phyloP scores from a whole-genome alignment of 2,329 filamentous ascomycete species.

The Botrytis aclada region DNA sequence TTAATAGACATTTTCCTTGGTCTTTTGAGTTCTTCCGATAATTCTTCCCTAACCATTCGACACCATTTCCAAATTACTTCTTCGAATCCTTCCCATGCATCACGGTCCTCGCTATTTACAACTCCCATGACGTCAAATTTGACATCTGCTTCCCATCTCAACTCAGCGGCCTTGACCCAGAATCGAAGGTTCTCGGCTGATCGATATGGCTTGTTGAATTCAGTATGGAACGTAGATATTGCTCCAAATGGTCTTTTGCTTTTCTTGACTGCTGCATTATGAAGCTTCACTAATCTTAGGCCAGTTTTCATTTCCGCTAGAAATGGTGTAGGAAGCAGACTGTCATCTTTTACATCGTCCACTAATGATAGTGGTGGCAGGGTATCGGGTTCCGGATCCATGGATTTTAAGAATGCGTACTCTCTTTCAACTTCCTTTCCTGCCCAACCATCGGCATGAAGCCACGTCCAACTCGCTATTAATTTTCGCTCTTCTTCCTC shows the following conservation, averaged over 20 bases:
- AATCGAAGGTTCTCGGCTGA: constrained; percentile 90
- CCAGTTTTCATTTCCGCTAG: constrained; percentile 73
- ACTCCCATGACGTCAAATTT: constrained; percentile 82
- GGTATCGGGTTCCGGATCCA: constrained; percentile 58
- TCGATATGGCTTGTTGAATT: constrained; percentile 91
- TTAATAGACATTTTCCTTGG: constrained; percentile 20
- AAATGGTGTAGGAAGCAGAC: constrained; percentile 66
- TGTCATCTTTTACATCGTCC: constrained; percentile 41
- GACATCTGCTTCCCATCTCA: constrained; percentile 86
- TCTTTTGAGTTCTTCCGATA: constrained; percentile 62
- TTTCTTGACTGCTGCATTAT: constrained; percentile 83
- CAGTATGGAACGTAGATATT: constrained; percentile 85
- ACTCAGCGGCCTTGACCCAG: constrained; percentile 94
- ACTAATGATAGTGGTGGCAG: constrained; percentile 68
- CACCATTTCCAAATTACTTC: constrained; percentile 81
- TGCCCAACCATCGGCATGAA: constrained; percentile 67
- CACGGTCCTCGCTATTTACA: constrained; percentile 66
- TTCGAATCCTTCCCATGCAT: constrained; percentile 80
- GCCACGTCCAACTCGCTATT: constrained; percentile 75
- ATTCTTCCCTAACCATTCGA: constrained; percentile 75
- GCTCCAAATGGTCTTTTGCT: constrained; percentile 84
- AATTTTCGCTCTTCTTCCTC: constrained; percentile 67
- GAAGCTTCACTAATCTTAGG: constrained; percentile 75
- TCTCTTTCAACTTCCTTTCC: constrained; percentile 75
- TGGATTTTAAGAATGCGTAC: constrained; percentile 74